Evolutionary conservation across 2,329 filamentous ascomycete genomes (phyloP).

Genomic region (Drechslerella dactyloides): DNA sequence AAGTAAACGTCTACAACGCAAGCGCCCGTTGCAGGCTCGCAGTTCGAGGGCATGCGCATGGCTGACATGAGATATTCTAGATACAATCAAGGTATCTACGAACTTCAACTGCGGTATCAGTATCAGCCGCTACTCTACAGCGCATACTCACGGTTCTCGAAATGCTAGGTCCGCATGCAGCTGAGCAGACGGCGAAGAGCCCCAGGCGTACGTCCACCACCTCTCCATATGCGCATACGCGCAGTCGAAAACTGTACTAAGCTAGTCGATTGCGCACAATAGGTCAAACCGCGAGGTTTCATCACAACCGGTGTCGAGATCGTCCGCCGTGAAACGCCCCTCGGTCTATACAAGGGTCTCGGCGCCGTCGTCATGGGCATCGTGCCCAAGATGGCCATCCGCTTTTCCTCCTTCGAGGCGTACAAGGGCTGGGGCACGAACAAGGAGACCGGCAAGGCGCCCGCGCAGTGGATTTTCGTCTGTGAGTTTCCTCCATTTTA

Average conservation of each 20-base stretch:
- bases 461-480: conserved; percentile 74
- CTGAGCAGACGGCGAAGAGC: conserved; percentile 82
- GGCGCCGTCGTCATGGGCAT: conserved; percentile 95
- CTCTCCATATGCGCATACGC: background rate
- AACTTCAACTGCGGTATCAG: conserved; percentile 9
- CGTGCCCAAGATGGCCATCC: conserved; percentile 98
- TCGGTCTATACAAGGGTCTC: conserved; percentile 97
- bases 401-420: conserved; percentile 94
- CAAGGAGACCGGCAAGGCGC: conserved; percentile 70
- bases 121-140: conserved; percentile 67
- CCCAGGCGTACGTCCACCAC: conserved; percentile 66
- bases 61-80: conserved; percentile 39
- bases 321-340: conserved; percentile 83
- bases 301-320: conserved; percentile 84
- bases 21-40: conserved; percentile 15
- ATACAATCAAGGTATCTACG: conserved; percentile 53
- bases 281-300: conserved; percentile 82
- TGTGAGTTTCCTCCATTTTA: conserved; percentile 63
- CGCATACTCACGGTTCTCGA: conserved; percentile 60
- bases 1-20: conserved; percentile 56
- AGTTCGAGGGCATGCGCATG: conserved; percentile 15
- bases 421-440: conserved; percentile 85
- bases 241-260: conserved; percentile 9
- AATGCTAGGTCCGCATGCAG: conserved; percentile 96
- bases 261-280: background rate